These are phyloP conservation scores for Penicillium pulvis DNA, from an alignment of 495 filamentous ascomycete genomes.

Conservation along the genomic window DNA sequence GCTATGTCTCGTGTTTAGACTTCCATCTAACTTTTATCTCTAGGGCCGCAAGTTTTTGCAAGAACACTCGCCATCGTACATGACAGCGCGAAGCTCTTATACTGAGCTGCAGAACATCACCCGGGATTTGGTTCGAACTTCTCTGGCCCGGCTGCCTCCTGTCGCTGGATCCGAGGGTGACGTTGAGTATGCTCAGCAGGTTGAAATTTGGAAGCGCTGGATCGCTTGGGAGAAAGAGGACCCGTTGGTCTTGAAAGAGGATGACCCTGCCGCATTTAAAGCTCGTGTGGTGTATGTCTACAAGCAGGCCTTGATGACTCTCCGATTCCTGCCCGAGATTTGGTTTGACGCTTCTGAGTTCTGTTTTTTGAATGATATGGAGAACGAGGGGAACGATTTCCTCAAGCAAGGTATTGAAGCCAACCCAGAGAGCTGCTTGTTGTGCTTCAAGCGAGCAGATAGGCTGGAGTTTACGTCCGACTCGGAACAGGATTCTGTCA, in stretches of 20 bases:
- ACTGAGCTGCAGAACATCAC: constrained; percentile 84
- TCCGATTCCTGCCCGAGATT: constrained; percentile 90
- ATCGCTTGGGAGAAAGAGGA: constrained; percentile 93
- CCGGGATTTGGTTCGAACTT: constrained; percentile 72
- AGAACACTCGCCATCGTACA: constrained; percentile 86
- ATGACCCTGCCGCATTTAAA: constrained; percentile 72
- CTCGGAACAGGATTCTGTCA: constrained; percentile 66
- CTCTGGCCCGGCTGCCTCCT: constrained; percentile 78
- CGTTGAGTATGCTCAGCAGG: constrained; percentile 79
- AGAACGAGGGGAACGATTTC: constrained; percentile 72
- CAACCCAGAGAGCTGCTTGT: constrained; percentile 88
- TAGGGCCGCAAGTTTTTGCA: constrained; percentile 91
- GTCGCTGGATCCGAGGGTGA: constrained; percentile 84
- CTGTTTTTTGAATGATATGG: constrained; percentile 77
- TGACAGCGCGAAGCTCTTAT: constrained; percentile 86
- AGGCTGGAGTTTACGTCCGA: constrained; percentile 72
- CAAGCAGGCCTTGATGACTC: constrained; percentile 90
- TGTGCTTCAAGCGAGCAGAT: constrained; percentile 88
- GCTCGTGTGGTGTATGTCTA: constrained; percentile 84
- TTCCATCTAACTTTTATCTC: constrained; percentile 21
- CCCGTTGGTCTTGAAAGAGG: constrained; percentile 77
- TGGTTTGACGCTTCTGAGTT: constrained; percentile 96
- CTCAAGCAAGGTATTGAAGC: constrained; percentile 79
- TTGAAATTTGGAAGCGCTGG: constrained; percentile 92
- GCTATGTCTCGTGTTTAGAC: constrained; percentile 11